Evolutionary conservation across 1,284 basidiomycete species (phyloP).

Genomic region (Cutaneotrichosporon curvatum): DNA sequence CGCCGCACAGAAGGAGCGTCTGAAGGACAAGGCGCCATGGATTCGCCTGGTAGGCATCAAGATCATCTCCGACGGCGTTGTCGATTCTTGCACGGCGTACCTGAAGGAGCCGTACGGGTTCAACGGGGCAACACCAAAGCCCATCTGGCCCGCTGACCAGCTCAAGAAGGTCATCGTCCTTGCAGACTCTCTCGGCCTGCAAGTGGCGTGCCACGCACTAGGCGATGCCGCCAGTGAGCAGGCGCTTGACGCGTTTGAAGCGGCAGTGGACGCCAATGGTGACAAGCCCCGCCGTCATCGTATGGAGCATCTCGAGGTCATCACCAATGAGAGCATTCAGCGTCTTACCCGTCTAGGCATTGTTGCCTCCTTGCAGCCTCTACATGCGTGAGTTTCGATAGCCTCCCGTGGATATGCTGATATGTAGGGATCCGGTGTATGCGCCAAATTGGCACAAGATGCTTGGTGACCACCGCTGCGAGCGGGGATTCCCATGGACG

Average conservation of each 20-base stretch:
- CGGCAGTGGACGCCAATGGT: slow-evolving; percentile 18
- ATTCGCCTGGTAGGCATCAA: slow-evolving; percentile 30
- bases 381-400: slow-evolving; percentile 20
- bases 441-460: slow-evolving; percentile 21
- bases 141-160: slow-evolving; percentile 27
- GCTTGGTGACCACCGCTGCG: slow-evolving; percentile 23
- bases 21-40: slow-evolving; percentile 14
- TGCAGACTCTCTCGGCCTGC: slow-evolving; percentile 26
- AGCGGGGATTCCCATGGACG: slow-evolving; percentile 25
- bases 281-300: slow-evolving; percentile 18
- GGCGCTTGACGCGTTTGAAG: slow-evolving; percentile 28
- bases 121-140: slow-evolving; percentile 16
- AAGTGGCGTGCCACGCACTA: slow-evolving; percentile 29
- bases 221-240: slow-evolving; percentile 29
- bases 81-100: slow-evolving; percentile 31
- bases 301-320: slow-evolving; percentile 32
- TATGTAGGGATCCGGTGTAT: slow-evolving; percentile 26
- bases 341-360: slow-evolving; percentile 23
- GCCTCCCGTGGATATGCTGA: too few species aligned
- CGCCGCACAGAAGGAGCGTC: slow-evolving; percentile 14
- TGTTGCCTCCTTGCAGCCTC: slow-evolving; percentile 27
- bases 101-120: slow-evolving; percentile 23
- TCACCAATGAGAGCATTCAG: slow-evolving; percentile 16
- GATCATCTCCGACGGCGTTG: slow-evolving; percentile 31
- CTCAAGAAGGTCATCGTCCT: slow-evolving; percentile 19